These are phyloP conservation scores for Magnaporthales sp. DNA, from an alignment of 2,329 filamentous ascomycete genomes.

Conservation along the genomic window DNA sequence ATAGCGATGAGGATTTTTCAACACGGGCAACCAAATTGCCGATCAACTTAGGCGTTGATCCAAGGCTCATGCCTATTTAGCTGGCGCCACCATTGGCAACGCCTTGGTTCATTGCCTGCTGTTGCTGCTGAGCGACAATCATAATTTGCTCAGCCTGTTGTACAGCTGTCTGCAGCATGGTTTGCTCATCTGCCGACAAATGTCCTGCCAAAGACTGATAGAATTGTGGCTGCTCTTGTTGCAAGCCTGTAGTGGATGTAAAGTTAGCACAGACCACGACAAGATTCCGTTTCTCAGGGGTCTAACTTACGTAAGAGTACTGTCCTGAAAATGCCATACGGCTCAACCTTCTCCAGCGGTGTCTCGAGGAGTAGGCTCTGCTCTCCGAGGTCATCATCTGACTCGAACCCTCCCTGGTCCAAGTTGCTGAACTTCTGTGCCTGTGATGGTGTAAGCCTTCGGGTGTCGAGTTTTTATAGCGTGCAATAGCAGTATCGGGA, in stretches of 20 bases:
- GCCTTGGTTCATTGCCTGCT: conserved; percentile 15
- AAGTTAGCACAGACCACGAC: conserved; percentile 17
- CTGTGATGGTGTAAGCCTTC: conserved; percentile 28
- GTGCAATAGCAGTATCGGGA: not conserved
- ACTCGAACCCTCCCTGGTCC: conserved; percentile 48
- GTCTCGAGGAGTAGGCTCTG: conserved; percentile 89
- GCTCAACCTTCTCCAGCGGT: conserved; percentile 89
- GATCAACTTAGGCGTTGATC: not conserved
- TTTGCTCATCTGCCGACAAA: conserved; percentile 72
- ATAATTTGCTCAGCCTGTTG: conserved; percentile 52
- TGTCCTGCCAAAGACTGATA: conserved; percentile 75
- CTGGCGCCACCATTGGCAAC: conserved; percentile 11
- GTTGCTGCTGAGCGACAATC: conserved; percentile 28
- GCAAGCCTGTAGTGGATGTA: conserved; percentile 52
- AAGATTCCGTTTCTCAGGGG: no score
- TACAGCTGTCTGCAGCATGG: conserved; percentile 69
- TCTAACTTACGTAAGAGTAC: conserved; percentile 67
- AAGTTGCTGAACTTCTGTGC: conserved; percentile 75
- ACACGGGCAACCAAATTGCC: not conserved
- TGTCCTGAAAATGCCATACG: conserved; percentile 80
- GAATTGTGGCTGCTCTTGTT: conserved; percentile 83
- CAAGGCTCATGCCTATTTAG: conserved; percentile 5
- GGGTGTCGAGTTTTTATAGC: conserved; percentile 4
- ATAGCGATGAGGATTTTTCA: not conserved
- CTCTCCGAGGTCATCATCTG: conserved; percentile 83